A percentile compares a stretch with the other conserved stretches of the same genome.
Evolutionary conservation across 371 early-diverging fungal species (phyloP).

Genomic region (Apophysomyces sp.): DNA sequence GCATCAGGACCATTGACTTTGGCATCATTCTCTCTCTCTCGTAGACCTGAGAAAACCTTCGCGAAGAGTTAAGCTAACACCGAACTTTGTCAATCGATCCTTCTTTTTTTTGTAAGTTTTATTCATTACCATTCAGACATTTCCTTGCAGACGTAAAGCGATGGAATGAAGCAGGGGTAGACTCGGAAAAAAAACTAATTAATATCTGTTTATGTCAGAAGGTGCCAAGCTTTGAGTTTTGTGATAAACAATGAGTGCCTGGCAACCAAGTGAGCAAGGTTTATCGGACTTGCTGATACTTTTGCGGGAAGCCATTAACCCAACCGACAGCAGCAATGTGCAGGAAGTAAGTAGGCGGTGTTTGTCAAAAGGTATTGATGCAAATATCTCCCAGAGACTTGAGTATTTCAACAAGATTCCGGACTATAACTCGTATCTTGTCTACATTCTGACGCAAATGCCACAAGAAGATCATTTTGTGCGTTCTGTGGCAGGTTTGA

Average conservation of each 20-base stretch:
- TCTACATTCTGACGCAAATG: constrained; percentile 80
- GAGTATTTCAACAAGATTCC: constrained; percentile 82
- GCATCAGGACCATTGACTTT: not conserved
- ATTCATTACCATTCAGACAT: not conserved
- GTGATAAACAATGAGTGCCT: constrained; percentile 33
- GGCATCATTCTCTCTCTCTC: not conserved
- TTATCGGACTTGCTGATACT: constrained; percentile 48
- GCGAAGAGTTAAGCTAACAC: not conserved
- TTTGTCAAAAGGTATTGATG: not conserved
- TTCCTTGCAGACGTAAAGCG: not conserved
- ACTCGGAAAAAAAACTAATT: not conserved
- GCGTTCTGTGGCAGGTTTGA: constrained; percentile 86
- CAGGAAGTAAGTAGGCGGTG: constrained; percentile 41
- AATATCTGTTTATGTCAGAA: not conserved
- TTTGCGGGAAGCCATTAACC: constrained; percentile 47
- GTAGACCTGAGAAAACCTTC: not conserved
- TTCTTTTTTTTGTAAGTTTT: not conserved
- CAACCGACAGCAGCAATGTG: constrained; percentile 44
- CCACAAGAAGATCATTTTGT: constrained; percentile 59
- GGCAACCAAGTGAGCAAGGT: constrained; percentile 53
- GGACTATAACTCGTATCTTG: constrained; percentile 88
- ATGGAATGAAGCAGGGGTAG: not conserved
- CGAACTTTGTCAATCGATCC: not conserved
- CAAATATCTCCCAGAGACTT: constrained; percentile 62
- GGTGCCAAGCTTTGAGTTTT: not conserved